Base-by-base conservation (phyloP, 768 basidiomycete genomes). In the Kwoniella dejecticola region DNA sequence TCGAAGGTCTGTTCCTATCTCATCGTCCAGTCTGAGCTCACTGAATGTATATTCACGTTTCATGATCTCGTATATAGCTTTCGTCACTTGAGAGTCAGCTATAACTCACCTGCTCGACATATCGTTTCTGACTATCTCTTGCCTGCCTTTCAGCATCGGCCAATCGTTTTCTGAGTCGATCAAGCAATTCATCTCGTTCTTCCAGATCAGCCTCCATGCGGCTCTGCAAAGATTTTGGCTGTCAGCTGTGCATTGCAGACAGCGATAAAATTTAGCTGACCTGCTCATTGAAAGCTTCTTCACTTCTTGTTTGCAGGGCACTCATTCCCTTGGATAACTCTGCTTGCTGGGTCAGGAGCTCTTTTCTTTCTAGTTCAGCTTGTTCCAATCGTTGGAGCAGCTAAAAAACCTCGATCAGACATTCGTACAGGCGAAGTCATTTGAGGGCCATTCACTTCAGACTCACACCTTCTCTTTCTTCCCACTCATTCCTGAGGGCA, bases 1-100 rank as follows among this genome's bases (percentile, higher is more conserved):
- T 76, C 77, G 48, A 78, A 73, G 1, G 64, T 57, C 46, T 66
- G 59, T 47, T 78, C 75, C 77, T 78, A 48, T 26, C 23, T 12
- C 40, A 55, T 15, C 30, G 30, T 15, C 33, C 36, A 6, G 30
- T 21, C 30, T 4, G 17, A 38, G 31, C 5, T 30, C 33, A 31
- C 26, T 31, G 23, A 13, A n/a, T 27, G 4, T 1, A 17, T 4
- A 15, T 50, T n/a, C 3, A 23, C 13, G 17, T 21, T 27, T 30
- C 4, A 36, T 10, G 52, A 54, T 33, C 26, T 52, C 27, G 27
- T 6, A n/a, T n/a, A n/a, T n/a, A n/a, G n/a, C n/a, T n/a, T n/a
- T n/a, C n/a, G n/a, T n/a, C n/a, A n/a, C n/a, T n/a, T n/a, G n/a
- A n/a, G n/a, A n/a, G 53, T 55, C 53, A 42, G 0, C 4, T 38